Base-by-base conservation (phyloP, 1,284 basidiomycete species). In the Trametes polyzona region DNA sequence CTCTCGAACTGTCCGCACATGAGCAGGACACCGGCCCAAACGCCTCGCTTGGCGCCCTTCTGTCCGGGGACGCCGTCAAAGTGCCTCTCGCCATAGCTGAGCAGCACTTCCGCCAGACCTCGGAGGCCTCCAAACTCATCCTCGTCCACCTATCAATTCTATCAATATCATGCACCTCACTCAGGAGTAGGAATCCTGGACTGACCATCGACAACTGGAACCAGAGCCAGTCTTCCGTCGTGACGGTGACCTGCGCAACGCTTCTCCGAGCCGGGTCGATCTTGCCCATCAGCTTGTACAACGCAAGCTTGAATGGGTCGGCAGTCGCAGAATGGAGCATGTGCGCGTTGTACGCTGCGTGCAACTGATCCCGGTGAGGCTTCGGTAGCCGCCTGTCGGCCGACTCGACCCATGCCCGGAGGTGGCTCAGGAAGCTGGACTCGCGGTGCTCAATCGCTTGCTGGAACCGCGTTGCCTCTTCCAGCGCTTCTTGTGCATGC, bases 191-290 rank as follows among this genome's bases (percentile, higher is more conserved):
- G 21, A 36, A 37, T n/a, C 9, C 32, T 32, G 16, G 33, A 33
- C 40, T 33, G 48, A 84, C 87, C 90, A 98, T 90, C 16, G 87
- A 83, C 17, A 99, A 83, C 77, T 99, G 96, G 78, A 97, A 87
- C 96, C 96, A 99, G 33, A 98, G 80, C 96, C 97, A 99, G 73
- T 98, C 96, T 71, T 98, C 96, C 4, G 94, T 96, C 7, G 93
- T 96, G 16, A 85, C 83, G 0, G 95, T 97, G 5, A 98, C 93
- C 46, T 90, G 84, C 9, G 86, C 83, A 1, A 96, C 89, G 65
- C 87, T 92, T 58, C 94, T 84, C 52, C 93, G 82, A 6, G 84
- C 76, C 1, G 95, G 86, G 66, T 99, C 96, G 52, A 98, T 86
- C 63, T 93, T 89, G 37, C 96, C 96, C 78, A 99, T 90, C 29